A percentile compares a stretch with the other conserved stretches of the same genome.
These are phyloP conservation scores for Oldenlandia corymbosa DNA, from an alignment of 257 asterid genomes.

Conservation along the genomic window DNA sequence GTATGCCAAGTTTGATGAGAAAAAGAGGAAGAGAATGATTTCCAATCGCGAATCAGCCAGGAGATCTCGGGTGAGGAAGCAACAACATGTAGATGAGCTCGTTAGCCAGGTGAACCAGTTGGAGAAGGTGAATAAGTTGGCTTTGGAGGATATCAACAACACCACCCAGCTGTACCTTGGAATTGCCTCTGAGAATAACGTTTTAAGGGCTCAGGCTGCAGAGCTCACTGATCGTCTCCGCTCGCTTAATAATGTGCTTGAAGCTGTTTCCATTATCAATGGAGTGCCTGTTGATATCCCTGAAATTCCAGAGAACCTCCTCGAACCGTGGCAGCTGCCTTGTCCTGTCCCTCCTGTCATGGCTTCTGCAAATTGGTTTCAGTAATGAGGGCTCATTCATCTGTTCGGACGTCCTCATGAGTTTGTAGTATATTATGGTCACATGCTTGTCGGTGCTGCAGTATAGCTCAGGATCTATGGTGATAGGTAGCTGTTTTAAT, in stretches of 20 bases:
- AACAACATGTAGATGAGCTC: constrained; percentile 56
- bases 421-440: background rate
- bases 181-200: constrained; percentile 53
- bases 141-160: constrained; percentile 40
- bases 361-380: constrained; percentile 49
- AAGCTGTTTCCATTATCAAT: constrained; percentile 58
- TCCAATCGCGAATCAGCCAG: constrained; percentile 84
- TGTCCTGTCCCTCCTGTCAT: constrained; percentile 57
- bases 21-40: constrained; percentile 70
- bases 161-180: constrained; percentile 37
- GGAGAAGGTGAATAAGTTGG: constrained; percentile 42
- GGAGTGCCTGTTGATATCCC: constrained; percentile 63
- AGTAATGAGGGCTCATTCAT: constrained; percentile 30
- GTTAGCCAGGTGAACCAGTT: constrained; percentile 36
- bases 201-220: constrained; percentile 62
- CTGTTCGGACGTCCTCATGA: background rate
- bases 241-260: constrained; percentile 56
- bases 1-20: constrained; percentile 38
- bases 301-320: constrained; percentile 56
- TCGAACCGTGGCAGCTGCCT: constrained; percentile 88
- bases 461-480: background rate
- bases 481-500: background rate
- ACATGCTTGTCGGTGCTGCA: background rate
- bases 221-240: constrained; percentile 71
- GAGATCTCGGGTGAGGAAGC: constrained; percentile 71